Evolutionary conservation across 345 rosid genomes (phyloP), one percentile per base, ranked within the genome.

Genomic region (Trapa incisa): DNA sequence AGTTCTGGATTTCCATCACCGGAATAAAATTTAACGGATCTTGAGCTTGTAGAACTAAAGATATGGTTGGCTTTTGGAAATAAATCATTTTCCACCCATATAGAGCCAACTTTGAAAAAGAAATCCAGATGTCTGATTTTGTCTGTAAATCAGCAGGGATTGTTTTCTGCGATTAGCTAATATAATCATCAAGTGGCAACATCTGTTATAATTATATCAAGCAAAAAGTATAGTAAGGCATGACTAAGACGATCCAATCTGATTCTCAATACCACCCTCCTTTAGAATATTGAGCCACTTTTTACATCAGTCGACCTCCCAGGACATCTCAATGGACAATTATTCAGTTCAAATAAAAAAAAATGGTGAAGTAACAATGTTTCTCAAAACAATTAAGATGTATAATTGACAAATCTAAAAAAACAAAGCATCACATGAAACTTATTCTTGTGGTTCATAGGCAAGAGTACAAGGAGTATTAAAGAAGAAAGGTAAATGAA

Each of bases 61-160:
- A 83, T 13, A 47, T 82, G 68, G 71, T 78, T 75, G 70, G 74
- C 65, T 73, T 77, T 72, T 5, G 81, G 83, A 93, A 42, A 37
- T 86, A 67, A 70, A 82, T 65, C 92, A 89, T 88, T 81, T 85
- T 89, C 98, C 98, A 93, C 41, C 87, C 79, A 3, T 74, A 74
- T 78, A 88, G 82, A 82, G 70, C 61, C 45, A 88, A 56, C 97
- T 97, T 96, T 93, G 77, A 65, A 74, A 61, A 69, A 43, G 45
- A 1, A 58, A 74, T 45, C 45, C 64, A 50, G 56, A 50, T 50
- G 22, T 7, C 15, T 14, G 56, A 50, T 16, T 50, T 50, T 50
- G 17, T 50, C 63, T 2, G 32, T 35, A 2, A 5, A 54, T n/a
- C 5, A 1, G 7, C 29, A 6, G 3, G 61, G 6, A 32, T 9